A percentile compares a stretch with the other conserved stretches of the same genome.
Conservation (phyloP, 371 early-diverging fungal genomes). For the Zychaea mexicana region DNA sequence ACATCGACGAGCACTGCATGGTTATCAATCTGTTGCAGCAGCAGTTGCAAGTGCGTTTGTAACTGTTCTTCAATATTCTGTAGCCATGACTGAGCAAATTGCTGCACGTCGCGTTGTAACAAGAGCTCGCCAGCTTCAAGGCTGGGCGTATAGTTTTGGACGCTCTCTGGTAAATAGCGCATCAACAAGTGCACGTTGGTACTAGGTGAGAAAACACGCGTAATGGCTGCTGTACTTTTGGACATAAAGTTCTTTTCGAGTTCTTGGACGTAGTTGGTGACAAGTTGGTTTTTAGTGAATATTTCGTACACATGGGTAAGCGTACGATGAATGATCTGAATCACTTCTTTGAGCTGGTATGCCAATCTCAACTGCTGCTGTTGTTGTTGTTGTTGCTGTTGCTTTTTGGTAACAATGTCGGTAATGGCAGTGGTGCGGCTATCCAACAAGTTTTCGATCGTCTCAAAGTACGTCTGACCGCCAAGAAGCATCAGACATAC, state of each 20-base stretch:
- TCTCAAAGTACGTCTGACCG: conserved; percentile 40
- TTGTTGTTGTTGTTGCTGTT: conserved; percentile 13
- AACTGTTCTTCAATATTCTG: conserved; percentile 24
- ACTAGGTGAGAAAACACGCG: conserved; percentile 58
- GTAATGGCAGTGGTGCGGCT: conserved; percentile 43
- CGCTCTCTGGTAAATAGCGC: conserved; percentile 55
- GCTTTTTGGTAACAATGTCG: conserved; percentile 23
- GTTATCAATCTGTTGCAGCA: conserved; percentile 37
- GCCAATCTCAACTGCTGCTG: conserved; percentile 17
- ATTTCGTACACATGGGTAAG: conserved; percentile 40
- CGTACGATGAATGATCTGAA: conserved; percentile 44
- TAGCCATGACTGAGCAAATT: conserved; percentile 38
- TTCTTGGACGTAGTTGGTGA: conserved; percentile 24
- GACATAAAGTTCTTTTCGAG: conserved; percentile 36
- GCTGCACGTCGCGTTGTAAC: conserved; percentile 22
- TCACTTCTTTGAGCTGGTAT: conserved; percentile 39
- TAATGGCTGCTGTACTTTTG: conserved; percentile 36
- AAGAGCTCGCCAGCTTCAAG: conserved; percentile 31
- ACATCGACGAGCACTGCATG: conserved; percentile 34
- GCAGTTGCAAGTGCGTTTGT: conserved; percentile 20
- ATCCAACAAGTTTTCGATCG: conserved; percentile 38
- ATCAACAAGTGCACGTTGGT: conserved; percentile 61
- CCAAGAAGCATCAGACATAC: conserved; percentile 68
- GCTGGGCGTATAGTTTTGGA: conserved; percentile 53
- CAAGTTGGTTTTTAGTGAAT: conserved; percentile 29